Evolutionary conservation across 2,329 filamentous ascomycete genomes (phyloP).

Genomic region (Trichoderma citrinoviride): DNA sequence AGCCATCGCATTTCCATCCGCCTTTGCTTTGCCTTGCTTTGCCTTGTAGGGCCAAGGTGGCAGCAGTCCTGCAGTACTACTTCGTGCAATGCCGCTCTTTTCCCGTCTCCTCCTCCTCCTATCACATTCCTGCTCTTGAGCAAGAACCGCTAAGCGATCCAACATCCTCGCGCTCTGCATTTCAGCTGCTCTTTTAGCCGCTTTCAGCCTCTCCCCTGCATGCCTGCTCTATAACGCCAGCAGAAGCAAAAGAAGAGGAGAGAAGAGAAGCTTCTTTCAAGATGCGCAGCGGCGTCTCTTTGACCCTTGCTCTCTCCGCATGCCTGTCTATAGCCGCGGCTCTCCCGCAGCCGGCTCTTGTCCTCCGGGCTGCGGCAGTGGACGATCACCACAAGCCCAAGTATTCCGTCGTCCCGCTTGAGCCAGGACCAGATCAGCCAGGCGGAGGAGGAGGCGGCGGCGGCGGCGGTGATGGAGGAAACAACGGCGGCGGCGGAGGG

Average conservation of each 20-base stretch:
- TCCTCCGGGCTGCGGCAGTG: conserved; percentile 26
- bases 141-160: conserved; percentile 10
- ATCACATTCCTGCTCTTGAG: conserved; percentile 7
- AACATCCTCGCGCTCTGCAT: conserved; percentile 6
- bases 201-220: conserved; percentile 13
- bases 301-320: conserved; percentile 34
- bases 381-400: conserved; percentile 30
- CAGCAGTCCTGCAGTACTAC: neutral
- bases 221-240: conserved; percentile 5
- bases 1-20: conserved; percentile 20
- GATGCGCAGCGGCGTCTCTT: conserved; percentile 34
- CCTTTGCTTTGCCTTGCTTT: too few species aligned
- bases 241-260: conserved; percentile 13
- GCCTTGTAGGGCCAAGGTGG: neutral
- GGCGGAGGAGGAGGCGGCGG: conserved; percentile 27
- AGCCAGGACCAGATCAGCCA: conserved; percentile 25
- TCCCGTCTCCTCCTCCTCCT: conserved; percentile 15
- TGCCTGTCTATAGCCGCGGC: conserved; percentile 30
- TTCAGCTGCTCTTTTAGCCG: neutral
- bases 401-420: conserved; percentile 42
- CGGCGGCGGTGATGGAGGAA: conserved; percentile 15
- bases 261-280: conserved; percentile 25
- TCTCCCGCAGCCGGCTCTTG: conserved; percentile 31
- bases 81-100: conserved; percentile 1
- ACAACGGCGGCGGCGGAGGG: conserved; percentile 18